Percentiles rank a stretch among this genome's conserved stretches.
phyloP scores from a whole-genome alignment of 1,139 yeast species.

The Candida albicans region DNA sequence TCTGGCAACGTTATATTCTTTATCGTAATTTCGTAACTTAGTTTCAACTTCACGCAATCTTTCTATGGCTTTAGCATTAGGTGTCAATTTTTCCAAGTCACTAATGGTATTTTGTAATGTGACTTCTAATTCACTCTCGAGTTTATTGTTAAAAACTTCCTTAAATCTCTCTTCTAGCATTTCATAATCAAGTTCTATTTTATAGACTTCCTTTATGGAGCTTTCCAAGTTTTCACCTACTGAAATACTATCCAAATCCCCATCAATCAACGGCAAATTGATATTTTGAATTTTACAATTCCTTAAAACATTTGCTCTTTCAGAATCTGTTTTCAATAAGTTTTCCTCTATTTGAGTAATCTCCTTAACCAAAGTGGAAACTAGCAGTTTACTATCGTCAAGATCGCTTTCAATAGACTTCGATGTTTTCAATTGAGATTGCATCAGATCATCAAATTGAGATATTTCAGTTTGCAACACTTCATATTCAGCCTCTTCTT shows the following conservation, averaged over 20 bases:
- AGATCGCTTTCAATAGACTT: conserved; percentile 32
- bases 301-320: conserved; percentile 61
- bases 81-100: conserved; percentile 64
- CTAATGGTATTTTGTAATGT: conserved; percentile 32
- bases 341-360: conserved; percentile 50
- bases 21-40: conserved; percentile 60
- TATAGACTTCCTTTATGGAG: conserved; percentile 40
- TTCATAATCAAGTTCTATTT: conserved; percentile 57
- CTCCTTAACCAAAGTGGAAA: conserved; percentile 29
- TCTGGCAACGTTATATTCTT: conserved; percentile 64
- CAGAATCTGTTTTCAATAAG: conserved; percentile 55
- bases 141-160: conserved; percentile 32
- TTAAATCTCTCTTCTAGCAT: conserved; percentile 48
- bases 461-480: conserved; percentile 40
- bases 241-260: conserved; percentile 55
- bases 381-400: conserved; percentile 35
- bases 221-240: conserved; percentile 39
- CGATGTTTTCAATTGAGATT: conserved; percentile 27
- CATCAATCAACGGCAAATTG: conserved; percentile 62
- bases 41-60: conserved; percentile 69
- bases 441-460: conserved; percentile 23
- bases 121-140: conserved; percentile 51
- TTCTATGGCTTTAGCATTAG: conserved; percentile 79
- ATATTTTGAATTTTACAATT: conserved; percentile 76
- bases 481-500: conserved; percentile 51